Percentiles rank a stretch among this genome's conserved stretches.
These are phyloP conservation scores for rapeseed (Brassica napus) DNA, from an alignment of 345 rosid species.

Conservation along the genomic window Da-Ae NC_063448.1:46337001-46337500, in stretches of 20 bases:
- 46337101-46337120: conserved; percentile 60
- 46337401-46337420: not conserved
- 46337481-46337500: conserved; percentile 1
- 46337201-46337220: not conserved
- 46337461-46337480: not conserved
- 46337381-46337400: not conserved
- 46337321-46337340: not conserved
- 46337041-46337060: conserved; percentile 39
- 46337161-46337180: conserved; percentile 22
- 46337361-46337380: not conserved
- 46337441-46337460: not conserved
- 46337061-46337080: conserved; percentile 34
- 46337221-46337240: conserved; percentile 20
- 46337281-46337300: not conserved
- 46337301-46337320: not conserved
- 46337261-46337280: conserved; percentile 33
- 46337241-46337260: conserved; percentile 21
- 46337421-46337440: not conserved
- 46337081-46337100: conserved; percentile 52
- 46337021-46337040: conserved; percentile 37
- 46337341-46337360: not conserved
- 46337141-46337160: not conserved
- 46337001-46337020: conserved; percentile 57
- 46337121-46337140: not conserved
- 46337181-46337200: not conserved